phyloP scores from a whole-genome alignment of 2,329 filamentous ascomycete genomes.

The Golovinomyces cichoracearum region DNA sequence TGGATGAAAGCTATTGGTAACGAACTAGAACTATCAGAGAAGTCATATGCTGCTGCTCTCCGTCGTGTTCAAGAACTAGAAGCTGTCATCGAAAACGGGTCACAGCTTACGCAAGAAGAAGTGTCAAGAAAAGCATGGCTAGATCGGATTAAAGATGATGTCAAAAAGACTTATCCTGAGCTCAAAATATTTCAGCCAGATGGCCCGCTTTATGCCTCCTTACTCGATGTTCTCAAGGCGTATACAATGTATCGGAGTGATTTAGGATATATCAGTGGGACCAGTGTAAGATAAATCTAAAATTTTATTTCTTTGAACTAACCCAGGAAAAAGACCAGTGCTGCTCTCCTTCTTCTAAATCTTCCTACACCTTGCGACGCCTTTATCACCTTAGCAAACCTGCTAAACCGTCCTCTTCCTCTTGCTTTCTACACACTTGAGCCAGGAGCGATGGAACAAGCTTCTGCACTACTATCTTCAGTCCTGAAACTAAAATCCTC shows the following conservation, averaged over 20 bases:
- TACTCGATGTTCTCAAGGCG: slow-evolving; percentile 49
- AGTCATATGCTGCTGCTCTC: slow-evolving; percentile 46
- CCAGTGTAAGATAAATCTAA: slow-evolving; percentile 46
- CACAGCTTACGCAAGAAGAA: slow-evolving; percentile 21
- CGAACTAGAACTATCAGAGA: slow-evolving; percentile 22
- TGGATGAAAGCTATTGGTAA: slow-evolving; percentile 16
- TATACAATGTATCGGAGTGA: slow-evolving; percentile 65
- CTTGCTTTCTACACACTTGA: slow-evolving; percentile 53
- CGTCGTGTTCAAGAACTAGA: slow-evolving; percentile 38
- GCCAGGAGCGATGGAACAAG: slow-evolving; percentile 37
- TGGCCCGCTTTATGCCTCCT: slow-evolving; percentile 34
- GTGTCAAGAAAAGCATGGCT: slow-evolving; percentile 33
- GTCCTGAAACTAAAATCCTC: slow-evolving; percentile 39
- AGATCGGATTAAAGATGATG: slow-evolving; percentile 35
- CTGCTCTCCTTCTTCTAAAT: slow-evolving; percentile 47
- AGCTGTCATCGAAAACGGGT: slow-evolving; percentile 13
- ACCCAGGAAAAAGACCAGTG: slow-evolving; percentile 41
- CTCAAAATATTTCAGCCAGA: slow-evolving; percentile 36
- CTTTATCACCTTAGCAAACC: slow-evolving; percentile 49
- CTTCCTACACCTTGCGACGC: slow-evolving; percentile 34
- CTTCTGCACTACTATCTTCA: slow-evolving; percentile 42
- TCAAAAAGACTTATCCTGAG: slow-evolving; percentile 41
- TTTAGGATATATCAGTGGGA: slow-evolving; percentile 50
- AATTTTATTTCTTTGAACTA: too few species aligned
- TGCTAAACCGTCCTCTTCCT: slow-evolving; percentile 50